Evolutionary conservation across 805 yeast genomes (phyloP).

Genomic region (Saturnispora mendoncae): DNA sequence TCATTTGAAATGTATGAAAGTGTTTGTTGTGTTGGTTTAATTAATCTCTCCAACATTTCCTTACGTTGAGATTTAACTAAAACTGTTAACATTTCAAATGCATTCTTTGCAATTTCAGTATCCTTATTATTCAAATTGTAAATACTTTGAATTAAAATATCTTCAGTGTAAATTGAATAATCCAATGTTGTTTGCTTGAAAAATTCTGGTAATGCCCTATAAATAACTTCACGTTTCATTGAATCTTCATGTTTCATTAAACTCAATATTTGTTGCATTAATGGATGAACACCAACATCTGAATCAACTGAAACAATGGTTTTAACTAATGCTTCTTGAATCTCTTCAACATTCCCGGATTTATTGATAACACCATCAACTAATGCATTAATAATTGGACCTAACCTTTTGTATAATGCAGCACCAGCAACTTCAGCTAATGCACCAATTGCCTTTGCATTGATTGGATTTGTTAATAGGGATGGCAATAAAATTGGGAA

Average conservation of each 20-base stretch:
- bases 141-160: slow-evolving; percentile 64
- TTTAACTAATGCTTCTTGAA: slow-evolving; percentile 51
- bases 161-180: slow-evolving; percentile 63
- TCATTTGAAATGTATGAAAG: slow-evolving; percentile 53
- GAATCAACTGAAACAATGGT: slow-evolving; percentile 67
- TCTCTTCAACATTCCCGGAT: slow-evolving; percentile 30
- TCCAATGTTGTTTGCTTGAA: slow-evolving; percentile 60
- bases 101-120: slow-evolving; percentile 50
- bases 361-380: slow-evolving; percentile 46
- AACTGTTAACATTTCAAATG: slow-evolving; percentile 55
- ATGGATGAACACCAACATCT: slow-evolving; percentile 74
- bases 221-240: slow-evolving; percentile 52
- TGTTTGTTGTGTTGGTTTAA: slow-evolving; percentile 72
- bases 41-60: slow-evolving; percentile 65
- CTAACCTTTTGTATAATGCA: slow-evolving; percentile 64
- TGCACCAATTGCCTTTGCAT: slow-evolving; percentile 81
- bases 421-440: slow-evolving; percentile 86
- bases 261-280: slow-evolving; percentile 70
- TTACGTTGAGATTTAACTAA: slow-evolving; percentile 67
- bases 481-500: slow-evolving; percentile 92
- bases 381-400: slow-evolving; percentile 65
- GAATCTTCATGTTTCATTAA: slow-evolving; percentile 71
- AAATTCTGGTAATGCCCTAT: slow-evolving; percentile 61
- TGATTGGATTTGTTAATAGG: slow-evolving; percentile 71
- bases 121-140: slow-evolving; percentile 65